These are phyloP conservation scores for Amylostereum areolatum DNA, from an alignment of 1,284 basidiomycete genomes.

Conservation along the genomic window DNA sequence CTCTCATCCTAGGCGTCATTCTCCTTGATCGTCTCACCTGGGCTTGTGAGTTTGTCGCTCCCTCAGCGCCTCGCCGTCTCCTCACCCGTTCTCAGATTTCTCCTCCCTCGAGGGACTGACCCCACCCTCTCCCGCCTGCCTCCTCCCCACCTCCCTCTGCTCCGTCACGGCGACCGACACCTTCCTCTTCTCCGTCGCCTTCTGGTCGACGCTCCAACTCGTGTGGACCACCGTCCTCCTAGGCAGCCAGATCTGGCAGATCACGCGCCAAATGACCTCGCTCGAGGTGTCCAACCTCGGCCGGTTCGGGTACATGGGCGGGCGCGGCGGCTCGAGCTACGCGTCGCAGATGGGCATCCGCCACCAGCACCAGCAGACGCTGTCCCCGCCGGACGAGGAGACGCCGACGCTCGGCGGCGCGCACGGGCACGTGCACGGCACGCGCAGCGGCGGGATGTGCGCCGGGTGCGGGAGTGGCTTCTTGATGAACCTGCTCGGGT, in stretches of 20 bases:
- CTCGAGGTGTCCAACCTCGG: constrained; percentile 94
- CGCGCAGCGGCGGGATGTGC: constrained; percentile 26
- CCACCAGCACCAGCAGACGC: constrained; percentile 34
- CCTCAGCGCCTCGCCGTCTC: constrained; percentile 6
- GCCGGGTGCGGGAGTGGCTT: constrained; percentile 48
- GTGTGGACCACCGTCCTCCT: constrained; percentile 91
- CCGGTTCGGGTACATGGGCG: constrained; percentile 96
- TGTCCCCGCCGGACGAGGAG: constrained; percentile 10
- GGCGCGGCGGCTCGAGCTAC: constrained; percentile 71
- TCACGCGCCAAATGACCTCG: constrained; percentile 92
- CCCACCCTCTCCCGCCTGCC: constrained; percentile 43
- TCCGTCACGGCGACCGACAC: constrained; percentile 65
- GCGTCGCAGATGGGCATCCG: constrained; percentile 66
- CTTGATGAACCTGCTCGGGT: constrained; percentile 83
- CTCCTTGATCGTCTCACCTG: constrained; percentile 81
- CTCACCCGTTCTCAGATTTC: constrained; percentile 35
- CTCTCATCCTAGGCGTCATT: constrained; percentile 77
- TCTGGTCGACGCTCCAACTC: constrained; percentile 89
- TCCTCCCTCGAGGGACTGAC: constrained; percentile 39
- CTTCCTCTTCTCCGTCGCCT: constrained; percentile 76
- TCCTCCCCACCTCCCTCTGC: constrained; percentile 69
- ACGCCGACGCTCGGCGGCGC: constrained; percentile 13
- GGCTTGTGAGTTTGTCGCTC: constrained; percentile 52
- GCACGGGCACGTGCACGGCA: constrained; percentile 19
- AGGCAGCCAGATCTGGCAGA: constrained; percentile 85